Conservation (phyloP, 495 filamentous ascomycete species). For the Rostrohypoxylon terebratum region DNA sequence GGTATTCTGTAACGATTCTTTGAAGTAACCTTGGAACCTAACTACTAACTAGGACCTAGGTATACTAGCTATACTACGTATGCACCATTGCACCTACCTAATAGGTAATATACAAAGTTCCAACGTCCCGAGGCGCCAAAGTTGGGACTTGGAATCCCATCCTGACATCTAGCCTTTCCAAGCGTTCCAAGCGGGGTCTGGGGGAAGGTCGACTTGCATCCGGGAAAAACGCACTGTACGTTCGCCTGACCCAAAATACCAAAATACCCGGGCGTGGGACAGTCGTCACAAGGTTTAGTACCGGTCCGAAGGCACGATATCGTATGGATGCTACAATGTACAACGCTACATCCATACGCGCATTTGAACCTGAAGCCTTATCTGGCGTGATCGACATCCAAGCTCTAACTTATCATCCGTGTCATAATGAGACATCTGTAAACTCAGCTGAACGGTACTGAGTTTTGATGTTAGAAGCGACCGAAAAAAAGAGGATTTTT, state of each 20-base stretch:
- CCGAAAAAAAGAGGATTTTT: background rate
- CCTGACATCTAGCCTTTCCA: background rate
- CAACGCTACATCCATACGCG: too few species aligned
- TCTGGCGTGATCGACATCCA: constrained; percentile 15
- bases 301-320: constrained; percentile 29
- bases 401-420: constrained; percentile 7
- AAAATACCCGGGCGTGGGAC: constrained; percentile 13
- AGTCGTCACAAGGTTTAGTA: constrained; percentile 16
- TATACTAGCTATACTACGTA: background rate
- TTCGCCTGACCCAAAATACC: constrained; percentile 4
- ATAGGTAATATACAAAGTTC: background rate
- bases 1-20: background rate
- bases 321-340: background rate
- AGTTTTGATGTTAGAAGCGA: background rate
- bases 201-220: background rate
- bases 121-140: background rate
- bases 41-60: too few species aligned
- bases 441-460: background rate
- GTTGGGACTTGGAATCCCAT: background rate
- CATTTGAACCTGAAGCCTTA: constrained; percentile 9
- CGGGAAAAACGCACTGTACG: constrained; percentile 6
- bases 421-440: constrained; percentile 13
- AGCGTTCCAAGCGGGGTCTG: constrained; percentile 16
- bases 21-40: too few species aligned
- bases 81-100: background rate